Conservation (phyloP, 768 basidiomycete genomes). For the Suillus decipiens region DNA sequence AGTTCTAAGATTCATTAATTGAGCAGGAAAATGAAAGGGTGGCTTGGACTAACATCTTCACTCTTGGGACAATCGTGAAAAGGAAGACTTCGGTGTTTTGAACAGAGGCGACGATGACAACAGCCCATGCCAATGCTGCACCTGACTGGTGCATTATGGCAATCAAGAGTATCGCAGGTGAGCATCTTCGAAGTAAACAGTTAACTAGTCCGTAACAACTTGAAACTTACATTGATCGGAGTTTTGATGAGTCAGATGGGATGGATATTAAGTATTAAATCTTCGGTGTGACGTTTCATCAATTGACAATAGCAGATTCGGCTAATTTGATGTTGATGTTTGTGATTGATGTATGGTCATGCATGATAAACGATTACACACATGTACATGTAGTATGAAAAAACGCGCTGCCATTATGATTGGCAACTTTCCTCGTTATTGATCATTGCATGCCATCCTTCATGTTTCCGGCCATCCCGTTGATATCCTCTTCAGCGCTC, state of each 20-base stretch:
- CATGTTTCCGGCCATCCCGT: neutral
- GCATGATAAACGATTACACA: neutral
- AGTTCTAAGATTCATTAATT: neutral
- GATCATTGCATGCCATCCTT: neutral
- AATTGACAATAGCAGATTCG: neutral
- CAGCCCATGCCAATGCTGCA: neutral
- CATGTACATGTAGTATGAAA: neutral
- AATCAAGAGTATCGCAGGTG: neutral
- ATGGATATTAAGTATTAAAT: no score
- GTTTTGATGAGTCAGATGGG: no score
- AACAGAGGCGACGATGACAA: neutral
- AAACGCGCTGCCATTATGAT: neutral
- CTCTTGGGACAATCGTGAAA: neutral
- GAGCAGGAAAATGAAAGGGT: neutral
- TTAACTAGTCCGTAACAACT: no score
- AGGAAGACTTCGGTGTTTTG: neutral
- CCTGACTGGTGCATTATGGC: neutral
- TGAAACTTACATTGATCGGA: no score
- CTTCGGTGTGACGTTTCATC: no score
- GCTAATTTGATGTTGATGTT: neutral
- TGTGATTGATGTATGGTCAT: neutral
- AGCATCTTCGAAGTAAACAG: neutral
- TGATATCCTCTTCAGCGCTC: neutral
- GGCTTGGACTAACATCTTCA: neutral
- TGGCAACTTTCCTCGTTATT: neutral